Base-by-base conservation (phyloP, 1,284 basidiomycete genomes). In the Naganishia sp. region DNA sequence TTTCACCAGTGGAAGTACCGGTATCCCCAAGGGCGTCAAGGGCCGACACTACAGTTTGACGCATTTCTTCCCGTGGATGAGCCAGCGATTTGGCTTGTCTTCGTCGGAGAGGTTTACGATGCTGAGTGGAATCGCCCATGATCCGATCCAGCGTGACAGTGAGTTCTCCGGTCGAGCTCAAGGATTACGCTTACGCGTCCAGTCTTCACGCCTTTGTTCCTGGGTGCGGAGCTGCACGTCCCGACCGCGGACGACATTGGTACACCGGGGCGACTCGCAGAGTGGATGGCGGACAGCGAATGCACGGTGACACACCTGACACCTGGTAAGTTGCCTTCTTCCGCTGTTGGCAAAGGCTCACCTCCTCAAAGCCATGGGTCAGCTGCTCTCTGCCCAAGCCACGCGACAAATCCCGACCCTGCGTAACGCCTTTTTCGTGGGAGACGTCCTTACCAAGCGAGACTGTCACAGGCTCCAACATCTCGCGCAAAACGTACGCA, bases 21-120 rank as follows among this genome's bases (percentile, higher is more conserved):
- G 96, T 55, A 94, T 99, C 63, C 96, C 96, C 2, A 99, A 99
- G 82, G 96, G 96, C 50, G 95, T 99, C 54, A 87, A 87, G 73
- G 96, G 96, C 0, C 84, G 96, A 53, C 96, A 99, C 79, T 97
- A 90, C 80, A 93, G 90, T 71, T 83, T 99, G 71, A 99, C 96
- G 0, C 96, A 99, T 80, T 99, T 99, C 85, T 99, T 99, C 87
- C 95, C 95, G 3, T 99, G 96, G 96, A 99, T 99, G 96, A 89
- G 90, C 23, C 82, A 93, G 76, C 83, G 88, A 21, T 99, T 99
- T 77, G 87, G 85, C 2, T 82, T 99, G 51, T 83, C 84, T 47
- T 82, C 87, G 65, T 81, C 85, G 32, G 92, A 90, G 68, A 91
- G 88, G 78, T 99, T 97, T 76, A 99, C 96, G 1, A 99, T 99